Evolutionary conservation across 2,329 filamentous ascomycete genomes (phyloP).

Genomic region (Clarireedia homoeocarpa): DNA sequence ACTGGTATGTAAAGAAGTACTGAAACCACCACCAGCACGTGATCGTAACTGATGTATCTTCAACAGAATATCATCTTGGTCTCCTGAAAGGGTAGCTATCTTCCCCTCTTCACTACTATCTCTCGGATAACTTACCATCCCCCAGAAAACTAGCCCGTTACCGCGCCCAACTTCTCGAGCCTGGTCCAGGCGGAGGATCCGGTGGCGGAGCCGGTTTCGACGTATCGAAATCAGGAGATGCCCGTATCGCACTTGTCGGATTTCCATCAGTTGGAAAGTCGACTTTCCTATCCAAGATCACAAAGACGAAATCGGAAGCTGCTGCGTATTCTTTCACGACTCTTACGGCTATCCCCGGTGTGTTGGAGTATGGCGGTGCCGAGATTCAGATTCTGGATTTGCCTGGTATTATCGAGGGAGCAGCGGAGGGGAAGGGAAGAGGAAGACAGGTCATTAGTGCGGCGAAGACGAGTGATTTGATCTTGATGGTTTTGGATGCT

Average conservation of each 20-base stretch:
- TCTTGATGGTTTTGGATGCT: constrained; percentile 93
- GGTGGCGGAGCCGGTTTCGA: constrained; percentile 81
- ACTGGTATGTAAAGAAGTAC: constrained; percentile 60
- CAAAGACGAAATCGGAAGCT: constrained; percentile 93
- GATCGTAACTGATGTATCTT: constrained; percentile 28
- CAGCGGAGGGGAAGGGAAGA: constrained; percentile 89
- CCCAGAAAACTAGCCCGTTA: constrained; percentile 88
- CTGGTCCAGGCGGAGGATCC: constrained; percentile 67
- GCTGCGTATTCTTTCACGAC: constrained; percentile 97
- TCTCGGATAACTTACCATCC: neutral
- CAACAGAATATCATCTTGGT: constrained; percentile 90
- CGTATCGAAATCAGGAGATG: constrained; percentile 93
- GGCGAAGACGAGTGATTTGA: constrained; percentile 95
- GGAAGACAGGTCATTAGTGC: constrained; percentile 95
- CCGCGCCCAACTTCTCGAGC: constrained; percentile 89
- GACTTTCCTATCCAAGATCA: constrained; percentile 97
- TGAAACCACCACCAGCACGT: constrained; percentile 13
- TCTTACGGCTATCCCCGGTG: constrained; percentile 91
- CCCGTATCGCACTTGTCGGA: constrained; percentile 93
- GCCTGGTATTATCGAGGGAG: constrained; percentile 96
- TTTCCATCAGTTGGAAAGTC: constrained; percentile 99
- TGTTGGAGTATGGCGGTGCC: constrained; percentile 93
- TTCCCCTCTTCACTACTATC: neutral
- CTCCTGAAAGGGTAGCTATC: constrained; percentile 79
- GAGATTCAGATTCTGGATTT: constrained; percentile 98